phyloP scores from a whole-genome alignment of 2,329 filamentous ascomycete species.

The Pseudogymnoascus sp. region DNA sequence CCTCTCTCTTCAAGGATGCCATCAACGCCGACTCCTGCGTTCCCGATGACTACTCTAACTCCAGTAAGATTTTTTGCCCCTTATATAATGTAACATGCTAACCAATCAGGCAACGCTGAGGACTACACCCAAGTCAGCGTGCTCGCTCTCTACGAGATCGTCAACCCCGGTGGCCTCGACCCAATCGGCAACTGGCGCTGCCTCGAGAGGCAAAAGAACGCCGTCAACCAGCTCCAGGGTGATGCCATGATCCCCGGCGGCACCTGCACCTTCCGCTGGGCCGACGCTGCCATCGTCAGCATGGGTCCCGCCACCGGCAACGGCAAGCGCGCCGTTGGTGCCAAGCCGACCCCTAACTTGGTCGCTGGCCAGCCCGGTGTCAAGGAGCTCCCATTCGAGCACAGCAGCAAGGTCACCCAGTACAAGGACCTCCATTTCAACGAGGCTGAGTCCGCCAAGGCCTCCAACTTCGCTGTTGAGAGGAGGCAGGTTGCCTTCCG shows the following conservation, averaged over 20 bases:
- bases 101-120: slow-evolving; percentile 11
- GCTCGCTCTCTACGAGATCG: slow-evolving; percentile 12
- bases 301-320: slow-evolving; percentile 9
- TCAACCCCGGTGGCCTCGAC: slow-evolving; percentile 12
- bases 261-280: slow-evolving; percentile 10
- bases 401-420: background rate
- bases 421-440: background rate
- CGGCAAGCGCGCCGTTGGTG: background rate
- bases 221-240: slow-evolving; percentile 11
- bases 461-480: background rate
- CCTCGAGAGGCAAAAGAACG: slow-evolving; percentile 14
- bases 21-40: slow-evolving; percentile 13
- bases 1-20: slow-evolving; percentile 9
- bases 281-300: slow-evolving; percentile 11
- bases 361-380: background rate
- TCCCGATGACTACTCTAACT: slow-evolving; percentile 14
- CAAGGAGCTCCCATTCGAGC: background rate
- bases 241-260: slow-evolving; percentile 10
- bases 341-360: background rate
- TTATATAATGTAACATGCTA: background rate
- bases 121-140: slow-evolving; percentile 16
- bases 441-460: background rate
- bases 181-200: slow-evolving; percentile 12
- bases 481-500: background rate
- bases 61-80: slow-evolving; percentile 8